Conservation (phyloP, 805 yeast species). For the Diddensiella transvaalensis region DNA sequence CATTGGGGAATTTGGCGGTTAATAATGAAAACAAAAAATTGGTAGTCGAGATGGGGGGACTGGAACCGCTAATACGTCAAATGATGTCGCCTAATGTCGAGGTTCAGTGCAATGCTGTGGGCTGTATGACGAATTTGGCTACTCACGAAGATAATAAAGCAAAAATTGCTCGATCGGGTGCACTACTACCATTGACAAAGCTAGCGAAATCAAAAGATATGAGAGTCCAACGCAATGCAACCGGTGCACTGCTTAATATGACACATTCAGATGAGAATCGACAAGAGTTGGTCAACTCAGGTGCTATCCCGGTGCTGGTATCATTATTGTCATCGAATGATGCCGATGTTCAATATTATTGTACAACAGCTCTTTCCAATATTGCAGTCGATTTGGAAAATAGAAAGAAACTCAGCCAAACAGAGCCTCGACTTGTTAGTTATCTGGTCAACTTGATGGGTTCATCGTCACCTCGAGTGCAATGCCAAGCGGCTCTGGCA, state of each 20-base stretch:
- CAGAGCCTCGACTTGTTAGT: conserved; percentile 87
- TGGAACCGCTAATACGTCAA: conserved; percentile 92
- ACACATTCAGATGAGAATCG: conserved; percentile 96
- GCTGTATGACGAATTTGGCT: conserved; percentile 96
- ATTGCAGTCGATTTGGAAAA: conserved; percentile 95
- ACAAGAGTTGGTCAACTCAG: conserved; percentile 94
- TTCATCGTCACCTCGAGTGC: conserved; percentile 88
- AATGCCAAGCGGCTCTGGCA: conserved; percentile 97
- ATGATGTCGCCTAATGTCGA: conserved; percentile 97
- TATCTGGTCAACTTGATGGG: conserved; percentile 90
- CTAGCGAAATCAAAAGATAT: conserved; percentile 91
- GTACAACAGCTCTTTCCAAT: conserved; percentile 95
- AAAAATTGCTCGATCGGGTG: conserved; percentile 94
- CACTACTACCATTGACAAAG: conserved; percentile 88
- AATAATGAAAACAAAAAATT: conserved; percentile 89
- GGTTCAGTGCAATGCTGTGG: conserved; percentile 98
- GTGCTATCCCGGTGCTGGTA: conserved; percentile 95
- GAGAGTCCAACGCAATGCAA: conserved; percentile 96
- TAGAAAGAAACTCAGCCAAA: conserved; percentile 80
- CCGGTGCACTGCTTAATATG: conserved; percentile 97
- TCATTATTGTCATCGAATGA: conserved; percentile 80
- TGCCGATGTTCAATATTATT: conserved; percentile 96
- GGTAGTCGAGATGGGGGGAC: conserved; percentile 97
- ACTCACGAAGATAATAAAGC: conserved; percentile 97
- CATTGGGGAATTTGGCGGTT: conserved; percentile 96